Percentiles rank a stretch among this genome's conserved stretches.
Conservation (phyloP, 176 grass and related monocot genomes). For the Lolium multiflorum region DNA sequence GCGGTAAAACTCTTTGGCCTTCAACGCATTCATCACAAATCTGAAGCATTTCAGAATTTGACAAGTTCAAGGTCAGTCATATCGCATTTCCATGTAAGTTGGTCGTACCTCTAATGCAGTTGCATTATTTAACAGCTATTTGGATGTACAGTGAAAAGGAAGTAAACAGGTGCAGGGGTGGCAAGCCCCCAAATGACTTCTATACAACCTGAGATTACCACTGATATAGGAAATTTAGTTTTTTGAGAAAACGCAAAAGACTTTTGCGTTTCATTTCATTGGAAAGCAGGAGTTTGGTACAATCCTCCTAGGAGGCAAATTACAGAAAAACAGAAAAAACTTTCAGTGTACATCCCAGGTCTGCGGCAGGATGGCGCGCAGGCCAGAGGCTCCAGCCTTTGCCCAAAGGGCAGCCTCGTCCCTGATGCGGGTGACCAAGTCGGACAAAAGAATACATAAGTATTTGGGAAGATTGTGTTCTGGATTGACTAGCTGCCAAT, state of each 20-base stretch:
- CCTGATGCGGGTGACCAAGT: too few species aligned
- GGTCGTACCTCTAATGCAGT: not conserved
- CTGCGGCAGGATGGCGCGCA: too few species aligned
- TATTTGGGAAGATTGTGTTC: too few species aligned
- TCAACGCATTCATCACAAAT: constrained; percentile 93
- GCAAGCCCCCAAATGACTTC: constrained; percentile 17
- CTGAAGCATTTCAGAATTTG: constrained; percentile 50
- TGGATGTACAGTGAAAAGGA: not conserved
- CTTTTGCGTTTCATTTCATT: too few species aligned
- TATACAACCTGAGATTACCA: constrained; percentile 12
- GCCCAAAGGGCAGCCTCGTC: too few species aligned
- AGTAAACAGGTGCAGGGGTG: not conserved
- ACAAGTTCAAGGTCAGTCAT: constrained; percentile 23
- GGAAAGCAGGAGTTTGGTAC: too few species aligned
- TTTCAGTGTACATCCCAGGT: too few species aligned
- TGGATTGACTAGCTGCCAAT: constrained; percentile 12
- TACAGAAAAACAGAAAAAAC: too few species aligned
- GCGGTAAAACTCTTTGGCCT: constrained; percentile 92
- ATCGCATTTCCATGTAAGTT: constrained; percentile 21
- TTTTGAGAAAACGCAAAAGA: too few species aligned
- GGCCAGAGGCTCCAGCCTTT: too few species aligned
- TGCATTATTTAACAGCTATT: constrained; percentile 26
- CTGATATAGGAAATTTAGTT: constrained; percentile 9
- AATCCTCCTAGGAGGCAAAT: too few species aligned
- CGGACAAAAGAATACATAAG: too few species aligned